Percentiles rank a stretch among this genome's conserved stretches.
Evolutionary conservation across 2,329 filamentous ascomycete genomes (phyloP).

Genomic region (Aspergillus spinulosporus): DNA sequence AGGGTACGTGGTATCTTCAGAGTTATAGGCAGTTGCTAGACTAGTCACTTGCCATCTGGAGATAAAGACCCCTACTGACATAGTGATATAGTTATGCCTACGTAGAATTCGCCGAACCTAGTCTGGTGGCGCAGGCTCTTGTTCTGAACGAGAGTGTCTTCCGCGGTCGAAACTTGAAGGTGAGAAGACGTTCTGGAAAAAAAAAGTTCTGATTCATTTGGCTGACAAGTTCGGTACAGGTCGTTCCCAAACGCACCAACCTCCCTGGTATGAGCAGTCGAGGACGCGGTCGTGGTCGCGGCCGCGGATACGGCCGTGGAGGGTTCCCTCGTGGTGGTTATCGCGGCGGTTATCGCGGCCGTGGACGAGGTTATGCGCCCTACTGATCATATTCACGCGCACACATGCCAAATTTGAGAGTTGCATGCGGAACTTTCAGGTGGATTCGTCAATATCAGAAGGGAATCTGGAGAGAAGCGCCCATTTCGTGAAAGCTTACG

Average conservation of each 20-base stretch:
- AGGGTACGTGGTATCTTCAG: conserved; percentile 65
- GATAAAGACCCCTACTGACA: conserved; percentile 22
- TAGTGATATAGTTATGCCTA: conserved; percentile 78
- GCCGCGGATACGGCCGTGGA: conserved; percentile 53
- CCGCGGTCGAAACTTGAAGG: conserved; percentile 93
- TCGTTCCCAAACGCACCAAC: conserved; percentile 92
- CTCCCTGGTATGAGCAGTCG: conserved; percentile 83
- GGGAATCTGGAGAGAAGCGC: conserved; percentile 8
- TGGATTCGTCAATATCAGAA: conserved; percentile 7
- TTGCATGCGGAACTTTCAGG: conserved; percentile 8
- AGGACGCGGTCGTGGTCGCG: conserved; percentile 59
- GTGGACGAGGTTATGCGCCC: conserved; percentile 48
- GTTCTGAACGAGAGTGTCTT: conserved; percentile 96
- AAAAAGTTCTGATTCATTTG: no score
- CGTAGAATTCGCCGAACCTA: conserved; percentile 95
- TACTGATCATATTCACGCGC: conserved; percentile 35
- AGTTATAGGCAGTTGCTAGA: background rate
- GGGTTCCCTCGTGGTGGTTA: conserved; percentile 60
- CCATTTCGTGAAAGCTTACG: conserved; percentile 1
- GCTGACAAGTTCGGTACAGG: conserved; percentile 51
- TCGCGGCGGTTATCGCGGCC: conserved; percentile 54
- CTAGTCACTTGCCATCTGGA: conserved; percentile 4
- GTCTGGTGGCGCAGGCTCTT: conserved; percentile 85
- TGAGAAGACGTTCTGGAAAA: conserved; percentile 42
- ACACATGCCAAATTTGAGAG: background rate